Evolutionary conservation across 2,329 filamentous ascomycete species (phyloP).

Genomic region (Fusarium concolor): DNA sequence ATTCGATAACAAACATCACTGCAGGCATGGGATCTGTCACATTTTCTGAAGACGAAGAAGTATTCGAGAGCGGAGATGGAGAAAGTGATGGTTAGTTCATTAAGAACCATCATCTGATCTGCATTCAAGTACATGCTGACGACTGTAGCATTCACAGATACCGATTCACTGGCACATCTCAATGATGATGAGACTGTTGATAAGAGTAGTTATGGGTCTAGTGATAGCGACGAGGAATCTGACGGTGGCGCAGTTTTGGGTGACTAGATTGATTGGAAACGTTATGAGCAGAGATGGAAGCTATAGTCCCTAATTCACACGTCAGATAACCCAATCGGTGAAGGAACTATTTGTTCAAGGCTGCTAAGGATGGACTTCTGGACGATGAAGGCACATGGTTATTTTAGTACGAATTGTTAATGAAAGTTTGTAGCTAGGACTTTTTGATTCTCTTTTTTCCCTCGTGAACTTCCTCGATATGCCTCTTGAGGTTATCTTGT

Average conservation of each 20-base stretch:
- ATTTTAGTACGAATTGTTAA: background rate
- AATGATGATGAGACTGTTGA: background rate
- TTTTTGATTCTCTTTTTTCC: slow-evolving; percentile 11
- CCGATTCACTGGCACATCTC: slow-evolving; percentile 12
- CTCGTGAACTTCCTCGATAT: slow-evolving; percentile 11
- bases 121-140: background rate
- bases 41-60: slow-evolving; percentile 8
- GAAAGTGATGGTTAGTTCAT: slow-evolving; percentile 1
- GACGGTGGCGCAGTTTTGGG: background rate
- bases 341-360: background rate
- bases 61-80: background rate
- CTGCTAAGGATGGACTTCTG: background rate
- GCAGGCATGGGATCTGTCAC: background rate
- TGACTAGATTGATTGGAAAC: background rate
- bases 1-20: slow-evolving; percentile 34
- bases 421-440: background rate
- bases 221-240: too few species aligned
- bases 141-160: background rate
- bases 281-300: background rate
- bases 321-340: background rate
- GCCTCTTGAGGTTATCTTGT: slow-evolving; percentile 15
- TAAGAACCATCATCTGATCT: background rate
- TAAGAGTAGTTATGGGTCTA: too few species aligned
- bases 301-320: background rate
- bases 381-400: background rate